Percentiles rank a stretch among this genome's conserved stretches.
phyloP scores from a whole-genome alignment of 2,329 filamentous ascomycete species.

The Fusarium duplospermum region DNA sequence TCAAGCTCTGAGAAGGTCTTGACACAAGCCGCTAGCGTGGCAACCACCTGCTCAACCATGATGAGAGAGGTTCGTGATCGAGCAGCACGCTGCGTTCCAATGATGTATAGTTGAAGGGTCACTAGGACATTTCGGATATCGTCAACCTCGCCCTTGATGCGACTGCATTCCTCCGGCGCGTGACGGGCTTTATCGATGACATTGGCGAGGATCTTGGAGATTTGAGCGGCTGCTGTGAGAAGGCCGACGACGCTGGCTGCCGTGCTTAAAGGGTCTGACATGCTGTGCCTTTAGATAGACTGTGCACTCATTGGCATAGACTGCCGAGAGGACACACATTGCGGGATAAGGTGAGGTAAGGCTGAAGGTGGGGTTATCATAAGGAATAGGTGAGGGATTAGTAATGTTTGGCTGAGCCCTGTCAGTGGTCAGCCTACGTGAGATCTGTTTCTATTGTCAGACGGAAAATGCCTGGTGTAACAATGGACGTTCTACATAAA shows the following conservation, averaged over 20 bases:
- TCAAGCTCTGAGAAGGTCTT: slow-evolving; percentile 16
- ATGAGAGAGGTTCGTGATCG: slow-evolving; percentile 14
- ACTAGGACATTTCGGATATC: not conserved
- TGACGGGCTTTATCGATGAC: slow-evolving; percentile 13
- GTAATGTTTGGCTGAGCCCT: not conserved
- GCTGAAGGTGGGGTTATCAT: not conserved
- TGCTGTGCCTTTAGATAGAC: not conserved
- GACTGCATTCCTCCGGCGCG: slow-evolving; percentile 12
- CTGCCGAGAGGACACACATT: not conserved
- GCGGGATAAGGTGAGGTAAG: not conserved
- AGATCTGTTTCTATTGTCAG: not conserved
- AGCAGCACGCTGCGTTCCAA: not conserved
- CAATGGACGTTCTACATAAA: too few relatives aligned
- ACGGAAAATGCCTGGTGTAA: too few relatives aligned
- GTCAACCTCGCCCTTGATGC: slow-evolving; percentile 5
- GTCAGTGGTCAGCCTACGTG: not conserved
- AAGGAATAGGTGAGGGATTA: not conserved
- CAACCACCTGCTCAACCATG: slow-evolving; percentile 25
- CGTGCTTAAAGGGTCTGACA: slow-evolving; percentile 20
- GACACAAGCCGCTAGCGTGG: slow-evolving; percentile 10
- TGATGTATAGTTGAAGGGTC: not conserved
- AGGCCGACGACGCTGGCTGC: slow-evolving; percentile 20
- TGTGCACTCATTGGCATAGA: not conserved
- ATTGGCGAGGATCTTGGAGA: slow-evolving; percentile 12
- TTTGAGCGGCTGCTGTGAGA: slow-evolving; percentile 7